phyloP scores from a whole-genome alignment of 169 alveolate species.

The Eimeria maxima region DNA sequence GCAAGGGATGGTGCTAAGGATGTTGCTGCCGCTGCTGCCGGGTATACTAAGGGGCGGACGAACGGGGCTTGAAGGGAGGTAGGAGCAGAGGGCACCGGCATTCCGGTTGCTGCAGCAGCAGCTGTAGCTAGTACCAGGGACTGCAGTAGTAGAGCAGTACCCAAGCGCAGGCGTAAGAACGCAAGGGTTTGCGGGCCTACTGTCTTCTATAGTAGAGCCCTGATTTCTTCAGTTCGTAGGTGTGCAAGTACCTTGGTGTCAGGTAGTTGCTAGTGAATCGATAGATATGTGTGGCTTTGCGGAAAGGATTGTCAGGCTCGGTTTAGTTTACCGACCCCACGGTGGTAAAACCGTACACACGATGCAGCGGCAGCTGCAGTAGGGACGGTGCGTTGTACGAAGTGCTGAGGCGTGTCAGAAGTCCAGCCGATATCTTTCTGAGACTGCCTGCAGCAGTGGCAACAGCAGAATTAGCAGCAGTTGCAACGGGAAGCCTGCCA shows the following conservation, averaged over 20 bases:
- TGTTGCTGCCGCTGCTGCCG: neutral
- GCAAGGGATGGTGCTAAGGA: neutral
- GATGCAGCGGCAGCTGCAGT: neutral
- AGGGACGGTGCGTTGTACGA: neutral
- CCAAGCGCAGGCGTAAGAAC: neutral
- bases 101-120: neutral
- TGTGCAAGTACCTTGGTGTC: neutral
- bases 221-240: neutral
- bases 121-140: neutral
- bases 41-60: neutral
- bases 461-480: neutral
- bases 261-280: neutral
- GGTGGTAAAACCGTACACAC: neutral
- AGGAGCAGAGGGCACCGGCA: neutral
- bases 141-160: neutral
- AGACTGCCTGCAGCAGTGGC: constrained; percentile 33
- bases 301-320: neutral
- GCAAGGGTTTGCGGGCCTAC: neutral
- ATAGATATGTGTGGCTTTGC: no score
- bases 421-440: neutral
- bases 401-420: neutral
- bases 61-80: neutral
- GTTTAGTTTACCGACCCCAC: neutral
- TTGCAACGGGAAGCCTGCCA: neutral
- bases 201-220: neutral